Evolutionary conservation across 108 stramenopile genomes (phyloP).

Genomic region (Schizochytrium sp.): DNA sequence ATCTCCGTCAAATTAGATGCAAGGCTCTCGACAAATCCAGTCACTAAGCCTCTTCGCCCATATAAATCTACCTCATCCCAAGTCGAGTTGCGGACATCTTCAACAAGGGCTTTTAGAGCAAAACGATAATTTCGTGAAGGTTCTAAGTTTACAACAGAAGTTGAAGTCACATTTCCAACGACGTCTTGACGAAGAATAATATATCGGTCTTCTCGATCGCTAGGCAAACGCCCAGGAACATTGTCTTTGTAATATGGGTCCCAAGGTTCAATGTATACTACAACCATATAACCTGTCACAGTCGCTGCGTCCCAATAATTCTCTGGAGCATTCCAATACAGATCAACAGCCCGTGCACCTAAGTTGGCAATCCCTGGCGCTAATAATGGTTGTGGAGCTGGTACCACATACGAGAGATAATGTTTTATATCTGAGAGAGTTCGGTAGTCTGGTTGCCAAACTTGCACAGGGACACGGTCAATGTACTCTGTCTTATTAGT

Average conservation of each 20-base stretch:
- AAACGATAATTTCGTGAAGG: constrained; percentile 71
- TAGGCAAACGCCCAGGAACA: background rate
- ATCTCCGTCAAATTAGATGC: background rate
- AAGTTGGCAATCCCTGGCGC: constrained; percentile 67
- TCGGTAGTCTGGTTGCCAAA: constrained; percentile 51
- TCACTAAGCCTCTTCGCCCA: constrained; percentile 70
- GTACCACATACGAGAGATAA: constrained; percentile 72
- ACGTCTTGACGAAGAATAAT: constrained; percentile 13
- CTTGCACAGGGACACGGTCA: background rate
- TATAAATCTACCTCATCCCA: constrained; percentile 71
- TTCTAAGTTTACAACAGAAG: constrained; percentile 70
- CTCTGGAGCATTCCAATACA: constrained; percentile 66
- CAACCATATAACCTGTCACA: constrained; percentile 72
- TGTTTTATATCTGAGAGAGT: constrained; percentile 60
- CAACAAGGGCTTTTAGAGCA: constrained; percentile 71
- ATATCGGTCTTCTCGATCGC: background rate
- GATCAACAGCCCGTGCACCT: constrained; percentile 68
- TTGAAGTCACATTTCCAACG: constrained; percentile 80
- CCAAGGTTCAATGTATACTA: background rate
- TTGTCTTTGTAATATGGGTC: background rate
- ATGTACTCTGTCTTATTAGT: background rate
- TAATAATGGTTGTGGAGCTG: constrained; percentile 37
- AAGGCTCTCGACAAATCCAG: constrained; percentile 60
- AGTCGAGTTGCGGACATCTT: constrained; percentile 49
- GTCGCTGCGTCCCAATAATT: constrained; percentile 69